Base-by-base conservation (phyloP, 2,329 filamentous ascomycete genomes). In the Lecanicillium sp. region DNA sequence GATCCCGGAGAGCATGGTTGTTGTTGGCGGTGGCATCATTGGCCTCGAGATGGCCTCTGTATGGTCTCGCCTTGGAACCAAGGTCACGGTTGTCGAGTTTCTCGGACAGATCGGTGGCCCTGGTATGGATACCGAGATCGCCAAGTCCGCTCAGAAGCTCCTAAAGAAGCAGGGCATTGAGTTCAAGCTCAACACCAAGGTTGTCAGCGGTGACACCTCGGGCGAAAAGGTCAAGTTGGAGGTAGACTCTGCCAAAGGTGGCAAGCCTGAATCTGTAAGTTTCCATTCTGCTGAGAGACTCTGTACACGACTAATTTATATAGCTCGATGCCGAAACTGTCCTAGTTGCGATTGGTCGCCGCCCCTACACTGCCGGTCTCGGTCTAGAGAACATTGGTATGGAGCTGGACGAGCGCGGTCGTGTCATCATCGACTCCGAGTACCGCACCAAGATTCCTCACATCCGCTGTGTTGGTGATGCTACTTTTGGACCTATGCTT, bases 41-140 rank as follows among this genome's bases (percentile, higher is more conserved):
- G 93, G 93, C 66, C 82, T 98, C 35, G 93, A 98, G 73, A 98
- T 98, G 93, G 89, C 75, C 55, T 97, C 91, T 45, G 93, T 98
- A 46, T 98, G 93, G 93, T 95, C 90, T 52, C 82, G 93, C 62
- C 78, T 98, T 53, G 93, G 93, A 55, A 71, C 90, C 55, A 88
- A 97, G 71, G 93, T 98, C 52, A 98, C 93, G 53, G 90, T 98
- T 51, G 90, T 98, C 50, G 93, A 98, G 72, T 98, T 93, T 73
- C 77, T 98, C 49, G 82, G 84, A 62, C 90, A 96, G 75, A 97
- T 98, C 58, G 93, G 93, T 70, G 93, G 93, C 50, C 93, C 93
- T 41, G 93, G 93, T 60, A 98, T 98, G 93, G 93, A 98, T 66
- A 70, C 78, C 40, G 93, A 98, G 68, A 87, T 97, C 61, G 81